Evolutionary conservation across 768 basidiomycete species (phyloP).

Genomic region (Epithele typhae): DNA sequence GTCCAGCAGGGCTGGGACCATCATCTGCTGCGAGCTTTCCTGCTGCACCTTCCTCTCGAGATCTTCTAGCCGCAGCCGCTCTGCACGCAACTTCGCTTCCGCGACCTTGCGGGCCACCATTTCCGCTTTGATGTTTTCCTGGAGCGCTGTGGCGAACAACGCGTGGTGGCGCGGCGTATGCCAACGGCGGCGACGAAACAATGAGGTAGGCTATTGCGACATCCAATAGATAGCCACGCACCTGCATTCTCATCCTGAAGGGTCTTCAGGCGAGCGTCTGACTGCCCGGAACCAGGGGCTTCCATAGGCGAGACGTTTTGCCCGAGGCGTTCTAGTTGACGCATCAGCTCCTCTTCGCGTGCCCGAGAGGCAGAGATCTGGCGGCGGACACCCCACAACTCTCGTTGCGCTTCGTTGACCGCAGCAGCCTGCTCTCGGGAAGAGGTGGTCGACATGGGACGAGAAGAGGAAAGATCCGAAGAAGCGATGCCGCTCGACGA

Average conservation of each 20-base stretch:
- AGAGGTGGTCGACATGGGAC: neutral
- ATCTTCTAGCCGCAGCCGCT: constrained; percentile 19
- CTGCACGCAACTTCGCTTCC: constrained; percentile 19
- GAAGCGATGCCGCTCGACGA: neutral
- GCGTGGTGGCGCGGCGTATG: too few species aligned
- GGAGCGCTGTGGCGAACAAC: too few species aligned
- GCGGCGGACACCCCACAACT: constrained; percentile 25
- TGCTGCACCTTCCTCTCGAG: constrained; percentile 24
- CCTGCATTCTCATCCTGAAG: constrained; percentile 14
- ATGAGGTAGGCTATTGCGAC: too few species aligned
- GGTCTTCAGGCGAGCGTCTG: neutral
- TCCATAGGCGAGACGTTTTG: constrained; percentile 2
- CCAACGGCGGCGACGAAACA: too few species aligned
- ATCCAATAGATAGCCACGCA: constrained; percentile 12
- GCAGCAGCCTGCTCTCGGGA: neutral
- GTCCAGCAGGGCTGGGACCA: constrained; percentile 29
- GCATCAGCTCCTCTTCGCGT: constrained; percentile 12
- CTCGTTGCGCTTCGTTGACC: constrained; percentile 13
- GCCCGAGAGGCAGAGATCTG: constrained; percentile 24
- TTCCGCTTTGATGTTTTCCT: constrained; percentile 18
- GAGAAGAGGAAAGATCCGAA: constrained; percentile 3
- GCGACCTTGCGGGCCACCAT: constrained; percentile 16
- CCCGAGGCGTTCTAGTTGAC: constrained; percentile 8
- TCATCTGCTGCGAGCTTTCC: constrained; percentile 24
- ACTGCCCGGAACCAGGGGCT: constrained; percentile 1